Conservation (phyloP, 2,329 filamentous ascomycete genomes). For the Pestalotiopsis sp. region DNA sequence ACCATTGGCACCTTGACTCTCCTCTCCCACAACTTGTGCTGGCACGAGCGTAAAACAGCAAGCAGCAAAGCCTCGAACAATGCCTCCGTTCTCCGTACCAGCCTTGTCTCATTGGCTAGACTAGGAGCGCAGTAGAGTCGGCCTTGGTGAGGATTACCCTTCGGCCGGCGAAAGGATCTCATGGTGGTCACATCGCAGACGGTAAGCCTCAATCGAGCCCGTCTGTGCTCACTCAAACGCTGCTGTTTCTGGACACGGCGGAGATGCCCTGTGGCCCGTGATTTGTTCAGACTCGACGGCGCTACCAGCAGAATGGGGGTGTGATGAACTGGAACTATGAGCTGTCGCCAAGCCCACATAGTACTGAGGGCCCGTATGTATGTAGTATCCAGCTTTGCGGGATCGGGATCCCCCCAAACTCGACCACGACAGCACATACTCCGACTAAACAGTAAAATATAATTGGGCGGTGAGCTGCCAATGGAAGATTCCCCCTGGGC, state of each 20-base stretch:
- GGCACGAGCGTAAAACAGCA: neutral
- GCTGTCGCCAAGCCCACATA: constrained; percentile 3
- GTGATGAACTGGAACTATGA: constrained; percentile 9
- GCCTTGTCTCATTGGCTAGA: neutral
- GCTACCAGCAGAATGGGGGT: neutral
- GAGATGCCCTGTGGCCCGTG: neutral
- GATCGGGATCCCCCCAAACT: neutral
- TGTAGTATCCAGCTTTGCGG: too few species aligned
- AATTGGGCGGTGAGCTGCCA: neutral
- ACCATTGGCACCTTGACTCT: too few species aligned
- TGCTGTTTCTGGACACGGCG: neutral
- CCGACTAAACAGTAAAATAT: neutral
- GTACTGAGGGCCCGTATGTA: neutral
- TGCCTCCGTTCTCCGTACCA: neutral
- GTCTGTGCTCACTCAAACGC: neutral
- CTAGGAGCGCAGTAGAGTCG: neutral
- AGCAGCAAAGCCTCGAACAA: neutral
- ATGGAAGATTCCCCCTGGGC: neutral
- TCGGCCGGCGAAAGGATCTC: neutral
- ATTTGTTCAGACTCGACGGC: constrained; percentile 7
- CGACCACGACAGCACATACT: constrained; percentile 3
- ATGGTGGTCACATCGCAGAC: neutral
- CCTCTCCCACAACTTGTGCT: neutral
- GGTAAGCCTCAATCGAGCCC: neutral
- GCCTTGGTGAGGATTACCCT: neutral